Evolutionary conservation across 495 filamentous ascomycete species (phyloP), one percentile per base, ranked within the genome.

Genomic region (Margaritispora aquatica): DNA sequence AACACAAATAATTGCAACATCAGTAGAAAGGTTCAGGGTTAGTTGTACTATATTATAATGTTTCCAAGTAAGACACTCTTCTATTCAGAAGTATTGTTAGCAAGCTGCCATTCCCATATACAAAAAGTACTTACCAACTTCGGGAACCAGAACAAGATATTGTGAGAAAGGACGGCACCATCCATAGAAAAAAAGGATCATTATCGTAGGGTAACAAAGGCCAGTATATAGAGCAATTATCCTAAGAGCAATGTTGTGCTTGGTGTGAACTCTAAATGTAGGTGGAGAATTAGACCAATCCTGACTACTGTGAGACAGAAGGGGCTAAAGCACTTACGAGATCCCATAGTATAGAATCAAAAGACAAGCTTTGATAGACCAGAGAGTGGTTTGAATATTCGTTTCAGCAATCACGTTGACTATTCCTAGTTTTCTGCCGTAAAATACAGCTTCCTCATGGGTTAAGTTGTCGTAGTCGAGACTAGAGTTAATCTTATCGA

Each of bases 161-260:
- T 54, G 51, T 2, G 51, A 31, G 51, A 54, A 29, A 2, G 51
- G 51, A 4, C 51, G 51, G 24, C 51, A 54, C 51, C 51, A 54
- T 5, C 51, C 51, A 11, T 19, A 2, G 20, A 31, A 54, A 21
- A 54, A 19, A 11, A 8, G 4, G 4, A 36, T 31, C 29, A 54
- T 27, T 2, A 54, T 19, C 5, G 19, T 19, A 11, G 5, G 2
- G 19, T 9, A 54, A 20, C 23, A 29, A n/a, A 19, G 2, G 13
- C 17, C 23, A 9, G 51, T 54, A 20, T 54, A 54, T 17, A 29
- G 5, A 2, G 51, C 51, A 50, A 50, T 17, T 7, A 50, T 17
- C 11, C 11, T 54, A 11, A 54, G 5, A 7, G 29, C 51, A 31
- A 31, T 31, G 29, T 19, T 17, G 5, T 54, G 29, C 2, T 8